Evolutionary conservation across 305 asterid species (phyloP).

Genomic region (Fraxinus sp.): DNA sequence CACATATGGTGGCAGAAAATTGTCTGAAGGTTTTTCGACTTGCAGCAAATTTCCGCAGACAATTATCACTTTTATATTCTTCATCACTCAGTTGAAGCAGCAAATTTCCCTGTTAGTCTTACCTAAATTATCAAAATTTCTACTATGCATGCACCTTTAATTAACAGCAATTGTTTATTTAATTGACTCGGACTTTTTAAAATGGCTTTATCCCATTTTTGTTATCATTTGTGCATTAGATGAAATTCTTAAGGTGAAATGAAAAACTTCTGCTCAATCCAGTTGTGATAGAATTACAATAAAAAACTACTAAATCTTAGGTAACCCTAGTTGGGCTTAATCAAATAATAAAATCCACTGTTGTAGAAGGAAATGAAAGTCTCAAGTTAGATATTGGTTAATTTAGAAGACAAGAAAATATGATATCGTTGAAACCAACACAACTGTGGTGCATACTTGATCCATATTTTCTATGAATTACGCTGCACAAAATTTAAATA

Average conservation of each 20-base stretch:
- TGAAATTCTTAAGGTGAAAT: not conserved
- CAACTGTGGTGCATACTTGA: not conserved
- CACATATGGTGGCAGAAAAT: not conserved
- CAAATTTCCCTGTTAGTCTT: not conserved
- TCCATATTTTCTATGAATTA: not conserved
- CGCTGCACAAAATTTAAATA: not conserved
- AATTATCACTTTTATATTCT: not conserved
- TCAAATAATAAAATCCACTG: not conserved
- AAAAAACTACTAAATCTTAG: not conserved
- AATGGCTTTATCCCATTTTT: not conserved
- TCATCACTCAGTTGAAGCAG: constrained; percentile 14
- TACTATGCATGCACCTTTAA: not conserved
- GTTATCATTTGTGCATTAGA: not conserved
- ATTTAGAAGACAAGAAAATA: not conserved
- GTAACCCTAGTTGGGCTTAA: not conserved
- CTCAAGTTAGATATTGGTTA: not conserved
- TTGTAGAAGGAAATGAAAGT: not conserved
- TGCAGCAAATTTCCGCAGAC: not conserved
- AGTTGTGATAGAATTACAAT: not conserved
- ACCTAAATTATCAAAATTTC: not conserved
- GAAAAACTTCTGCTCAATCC: not conserved
- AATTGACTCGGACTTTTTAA: not conserved
- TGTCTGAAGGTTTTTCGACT: not conserved
- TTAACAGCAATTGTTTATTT: constrained; percentile 1
- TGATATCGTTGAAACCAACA: not conserved